Evolutionary conservation across 345 rosid genomes (phyloP), one percentile per base, ranked within the genome.

Genomic region (Fremontodendron californicum): DNA sequence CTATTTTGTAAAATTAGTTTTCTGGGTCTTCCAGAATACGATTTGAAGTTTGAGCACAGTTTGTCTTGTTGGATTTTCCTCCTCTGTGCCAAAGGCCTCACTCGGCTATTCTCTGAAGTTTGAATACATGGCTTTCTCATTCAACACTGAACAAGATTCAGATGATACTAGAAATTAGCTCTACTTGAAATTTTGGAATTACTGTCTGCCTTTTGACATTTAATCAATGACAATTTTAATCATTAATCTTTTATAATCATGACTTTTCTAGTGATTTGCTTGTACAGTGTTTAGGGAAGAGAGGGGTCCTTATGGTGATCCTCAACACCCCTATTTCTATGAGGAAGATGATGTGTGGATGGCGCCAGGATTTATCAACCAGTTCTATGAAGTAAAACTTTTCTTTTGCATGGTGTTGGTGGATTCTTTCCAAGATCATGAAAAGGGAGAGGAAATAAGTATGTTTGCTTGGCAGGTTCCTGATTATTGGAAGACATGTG

Each of bases 311-410:
- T 94, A 90, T 78, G 83, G 78, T 70, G 97, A 94, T 86, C 98
- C 97, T 80, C 94, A 92, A 54, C 98, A 94, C 84, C 90, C 97
- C 42, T 91, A 94, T 66, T 88, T 94, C 61, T 94, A 92, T 43
- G 98, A 94, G 82, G 97, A 88, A 46, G 98, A 94, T 75, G 97
- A 94, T 77, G 96, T 84, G 77, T 92, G 98, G 98, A 94, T 92
- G 98, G 98, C 96, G 4, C 98, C 98, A 0, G 98, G 98, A 72
- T 94, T 94, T 84, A 86, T 91, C 77, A 91, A 94, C 81, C 97
- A 94, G 77, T 94, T 94, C 84, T 89, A 92, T 19, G 96, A 92
- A 66, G 96, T 84, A 62, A 49, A 65, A 33, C 64, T 77, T 77
- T 42, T 74, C 66, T 71, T 49, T 76, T 58, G 55, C 39, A 16